Percentiles rank a stretch among this genome's conserved stretches.
Conservation (phyloP, 2,329 filamentous ascomycete species). For the Aureobasidium sp. region DNA sequence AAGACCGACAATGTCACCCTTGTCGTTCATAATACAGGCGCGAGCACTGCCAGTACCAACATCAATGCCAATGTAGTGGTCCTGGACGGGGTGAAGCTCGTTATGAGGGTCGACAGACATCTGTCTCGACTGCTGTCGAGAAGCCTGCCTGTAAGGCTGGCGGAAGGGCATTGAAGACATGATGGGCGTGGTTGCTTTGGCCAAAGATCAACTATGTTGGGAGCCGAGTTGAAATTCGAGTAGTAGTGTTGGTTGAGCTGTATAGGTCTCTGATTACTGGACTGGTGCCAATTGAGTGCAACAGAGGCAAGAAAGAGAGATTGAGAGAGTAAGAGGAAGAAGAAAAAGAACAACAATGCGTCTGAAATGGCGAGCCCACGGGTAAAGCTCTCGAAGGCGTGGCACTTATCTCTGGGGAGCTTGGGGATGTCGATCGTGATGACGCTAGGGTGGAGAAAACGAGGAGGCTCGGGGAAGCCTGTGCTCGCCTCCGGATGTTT, state of each 20-base stretch:
- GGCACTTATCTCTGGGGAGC: background rate
- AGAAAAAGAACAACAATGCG: background rate
- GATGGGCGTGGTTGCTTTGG: background rate
- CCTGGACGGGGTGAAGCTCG: slow-evolving; percentile 49
- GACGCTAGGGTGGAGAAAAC: slow-evolving; percentile 2
- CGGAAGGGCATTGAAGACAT: slow-evolving; percentile 19
- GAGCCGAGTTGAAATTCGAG: background rate
- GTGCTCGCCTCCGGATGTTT: background rate
- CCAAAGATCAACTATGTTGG: background rate
- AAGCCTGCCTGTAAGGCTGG: slow-evolving; percentile 28
- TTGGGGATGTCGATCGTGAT: background rate
- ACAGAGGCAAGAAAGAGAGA: background rate
- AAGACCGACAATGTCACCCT: slow-evolving; percentile 71
- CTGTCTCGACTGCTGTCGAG: slow-evolving; percentile 37
- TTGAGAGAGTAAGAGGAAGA: background rate
- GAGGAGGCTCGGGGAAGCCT: slow-evolving; percentile 6
- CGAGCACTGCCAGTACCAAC: slow-evolving; percentile 93
- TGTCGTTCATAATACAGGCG: slow-evolving; percentile 88
- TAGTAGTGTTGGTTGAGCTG: background rate
- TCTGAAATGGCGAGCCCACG: background rate
- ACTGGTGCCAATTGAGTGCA: background rate
- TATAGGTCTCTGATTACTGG: background rate
- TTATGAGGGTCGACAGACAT: slow-evolving; percentile 48
- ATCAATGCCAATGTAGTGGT: slow-evolving; percentile 78
- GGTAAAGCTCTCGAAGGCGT: background rate